Percentiles rank a stretch among this genome's conserved stretches.
These are phyloP conservation scores for Moesziomyces antarcticus DNA, from an alignment of 1,284 basidiomycete genomes.

Conservation along the genomic window DNA sequence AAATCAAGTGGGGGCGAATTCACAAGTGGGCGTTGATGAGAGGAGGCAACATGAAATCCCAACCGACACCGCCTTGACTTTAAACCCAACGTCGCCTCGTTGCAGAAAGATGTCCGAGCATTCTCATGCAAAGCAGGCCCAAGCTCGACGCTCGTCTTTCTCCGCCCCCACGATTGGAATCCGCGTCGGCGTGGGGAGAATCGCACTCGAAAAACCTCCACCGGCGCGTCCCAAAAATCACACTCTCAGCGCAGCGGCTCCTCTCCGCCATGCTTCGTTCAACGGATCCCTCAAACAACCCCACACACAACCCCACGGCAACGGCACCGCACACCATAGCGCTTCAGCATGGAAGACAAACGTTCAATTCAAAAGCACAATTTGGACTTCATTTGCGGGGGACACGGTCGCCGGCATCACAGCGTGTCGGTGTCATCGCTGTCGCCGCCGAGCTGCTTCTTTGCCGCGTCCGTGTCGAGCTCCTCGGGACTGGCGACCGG, in stretches of 20 bases:
- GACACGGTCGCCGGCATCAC: background rate
- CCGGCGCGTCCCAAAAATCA: background rate
- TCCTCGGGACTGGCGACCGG: conserved; percentile 34
- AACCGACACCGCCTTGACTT: background rate
- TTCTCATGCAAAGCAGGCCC: too few species aligned
- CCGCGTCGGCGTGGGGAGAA: too few species aligned
- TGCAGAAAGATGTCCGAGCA: too few species aligned
- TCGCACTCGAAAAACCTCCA: background rate
- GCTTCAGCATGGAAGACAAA: background rate
- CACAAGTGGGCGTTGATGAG: background rate
- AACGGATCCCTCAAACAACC: background rate
- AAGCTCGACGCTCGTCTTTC: too few species aligned
- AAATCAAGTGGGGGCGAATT: background rate
- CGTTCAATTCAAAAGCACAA: background rate
- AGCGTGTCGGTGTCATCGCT: conserved; percentile 31
- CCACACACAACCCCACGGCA: background rate
- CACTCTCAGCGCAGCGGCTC: background rate
- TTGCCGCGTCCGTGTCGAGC: conserved; percentile 19
- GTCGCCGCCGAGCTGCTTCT: conserved; percentile 36
- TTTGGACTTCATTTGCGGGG: too few species aligned
- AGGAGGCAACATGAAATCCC: conserved; percentile 2
- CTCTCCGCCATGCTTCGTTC: background rate
- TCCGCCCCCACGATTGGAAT: too few species aligned
- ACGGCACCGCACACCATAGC: background rate
- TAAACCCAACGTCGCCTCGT: background rate